Evolutionary conservation across 73 alveolate species (phyloP), one percentile per base, ranked within the genome.

Genomic region (Paramecium primaurelia): DNA sequence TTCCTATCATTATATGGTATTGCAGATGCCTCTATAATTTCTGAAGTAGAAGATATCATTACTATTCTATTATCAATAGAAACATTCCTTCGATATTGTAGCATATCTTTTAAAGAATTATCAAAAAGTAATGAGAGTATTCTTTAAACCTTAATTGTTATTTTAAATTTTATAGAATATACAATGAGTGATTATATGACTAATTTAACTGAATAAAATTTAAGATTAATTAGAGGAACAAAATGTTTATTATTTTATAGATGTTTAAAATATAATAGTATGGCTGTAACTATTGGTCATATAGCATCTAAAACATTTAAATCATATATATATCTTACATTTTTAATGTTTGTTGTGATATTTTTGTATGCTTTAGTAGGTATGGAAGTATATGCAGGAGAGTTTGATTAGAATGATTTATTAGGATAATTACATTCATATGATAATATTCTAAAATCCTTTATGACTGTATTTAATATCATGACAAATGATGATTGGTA

Each of bases 401-500:
- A 80, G 25, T 80, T 80, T 80, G 91, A 80, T 80, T 40, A 80
- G 30, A 30, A 38, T 42, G 45, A 26, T 20, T 71, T 30, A 80
- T n/a, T 80, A 11, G 91, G 91, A 42, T 80, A 80, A 80, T 42
- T 80, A n/a, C 69, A 80, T 26, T 80, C 91, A 3, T 80, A 37
- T 45, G 91, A 80, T 14, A 42, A 80, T 80, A 26, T 42, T 10
- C 14, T 80, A 12, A 80, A 80, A 80, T 32, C 91, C 25, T 45
- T 40, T 20, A 40, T 80, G 73, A 80, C 91, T 44, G 91, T 80
- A 3, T 80, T 80, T 34, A 80, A 80, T 80, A 80, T 80, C 30
- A 80, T 80, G 91, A 44, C 91, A 2, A 40, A 80, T 45, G 91
- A 47, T 44, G 91, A 80, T 80, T 80, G 91, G 91, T 80, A 80